These are phyloP conservation scores for Urostyla sp. DNA, from an alignment of 73 alveolate species.

Conservation along the genomic window DNA sequence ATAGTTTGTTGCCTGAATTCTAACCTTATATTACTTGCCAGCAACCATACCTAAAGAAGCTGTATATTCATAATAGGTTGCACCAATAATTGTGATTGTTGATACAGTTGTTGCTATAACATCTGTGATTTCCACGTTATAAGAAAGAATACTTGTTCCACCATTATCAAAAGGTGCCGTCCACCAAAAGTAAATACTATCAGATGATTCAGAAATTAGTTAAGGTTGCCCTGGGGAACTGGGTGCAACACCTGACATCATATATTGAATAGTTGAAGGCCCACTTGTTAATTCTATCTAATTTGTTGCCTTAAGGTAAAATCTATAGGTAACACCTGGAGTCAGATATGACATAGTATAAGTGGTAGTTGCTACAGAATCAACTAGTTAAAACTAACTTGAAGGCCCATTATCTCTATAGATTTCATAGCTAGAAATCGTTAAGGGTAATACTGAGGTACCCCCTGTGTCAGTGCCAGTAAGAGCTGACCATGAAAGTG, in stretches of 20 bases:
- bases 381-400: conserved; percentile 24
- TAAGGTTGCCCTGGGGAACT: conserved; percentile 65
- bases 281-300: conserved; percentile 45
- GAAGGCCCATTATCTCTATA: conserved; percentile 42
- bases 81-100: conserved; percentile 9
- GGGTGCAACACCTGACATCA: conserved; percentile 74
- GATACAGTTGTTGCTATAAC: conserved; percentile 16
- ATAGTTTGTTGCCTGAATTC: conserved; percentile 55
- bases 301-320: conserved; percentile 53
- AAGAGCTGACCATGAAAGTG: conserved; percentile 7
- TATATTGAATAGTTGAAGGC: conserved; percentile 19
- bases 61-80: not conserved
- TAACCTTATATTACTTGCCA: conserved; percentile 32
- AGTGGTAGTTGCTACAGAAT: conserved; percentile 23
- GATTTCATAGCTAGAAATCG: conserved; percentile 58
- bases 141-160: conserved; percentile 67
- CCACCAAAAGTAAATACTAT: conserved; percentile 61
- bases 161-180: conserved; percentile 84
- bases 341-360: conserved; percentile 43
- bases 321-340: conserved; percentile 63
- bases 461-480: conserved; percentile 76
- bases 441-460: conserved; percentile 45
- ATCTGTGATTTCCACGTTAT: conserved; percentile 58
- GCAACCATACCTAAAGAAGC: conserved; percentile 41
- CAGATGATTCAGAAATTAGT: conserved; percentile 8